Conservation (phyloP, 2,329 filamentous ascomycete species). For the Trichoderma pleuroti region DNA sequence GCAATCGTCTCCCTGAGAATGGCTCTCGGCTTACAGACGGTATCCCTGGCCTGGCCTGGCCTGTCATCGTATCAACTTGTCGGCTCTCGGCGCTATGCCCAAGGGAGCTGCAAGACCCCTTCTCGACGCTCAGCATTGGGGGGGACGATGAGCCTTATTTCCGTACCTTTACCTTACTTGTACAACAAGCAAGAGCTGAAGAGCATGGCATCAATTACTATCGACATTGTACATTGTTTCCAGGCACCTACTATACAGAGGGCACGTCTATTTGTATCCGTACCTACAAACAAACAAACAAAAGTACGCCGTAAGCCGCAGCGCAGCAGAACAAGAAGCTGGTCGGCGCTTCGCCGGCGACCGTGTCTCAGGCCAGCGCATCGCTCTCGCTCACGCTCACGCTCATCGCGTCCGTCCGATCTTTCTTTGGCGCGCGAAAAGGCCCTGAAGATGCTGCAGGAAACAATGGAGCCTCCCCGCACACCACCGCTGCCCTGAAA, state of each 20-base stretch:
- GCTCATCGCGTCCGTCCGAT: not conserved
- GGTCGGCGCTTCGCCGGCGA: slow-evolving; percentile 15
- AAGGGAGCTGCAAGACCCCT: not conserved
- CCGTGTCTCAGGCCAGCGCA: slow-evolving; percentile 17
- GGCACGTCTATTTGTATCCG: not conserved
- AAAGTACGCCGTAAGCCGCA: not conserved
- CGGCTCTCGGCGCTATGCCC: slow-evolving; percentile 3
- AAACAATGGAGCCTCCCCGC: slow-evolving; percentile 9
- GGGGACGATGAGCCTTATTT: not conserved
- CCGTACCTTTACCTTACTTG: no score
- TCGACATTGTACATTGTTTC: not conserved
- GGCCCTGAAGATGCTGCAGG: not conserved
- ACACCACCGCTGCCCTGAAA: slow-evolving; percentile 10
- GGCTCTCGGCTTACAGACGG: not conserved
- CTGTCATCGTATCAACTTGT: not conserved
- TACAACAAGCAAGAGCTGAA: not conserved
- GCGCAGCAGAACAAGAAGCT: not conserved
- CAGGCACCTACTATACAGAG: not conserved
- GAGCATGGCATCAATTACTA: not conserved
- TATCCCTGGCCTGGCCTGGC: not conserved
- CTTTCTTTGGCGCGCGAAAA: not conserved
- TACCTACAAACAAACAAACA: not conserved
- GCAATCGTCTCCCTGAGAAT: not conserved
- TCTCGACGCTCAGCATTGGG: not conserved
- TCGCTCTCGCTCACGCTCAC: not conserved